Percentiles rank a stretch among this genome's conserved stretches.
Conservation (phyloP, 2,329 filamentous ascomycete genomes). For the Colletotrichum sp. region DNA sequence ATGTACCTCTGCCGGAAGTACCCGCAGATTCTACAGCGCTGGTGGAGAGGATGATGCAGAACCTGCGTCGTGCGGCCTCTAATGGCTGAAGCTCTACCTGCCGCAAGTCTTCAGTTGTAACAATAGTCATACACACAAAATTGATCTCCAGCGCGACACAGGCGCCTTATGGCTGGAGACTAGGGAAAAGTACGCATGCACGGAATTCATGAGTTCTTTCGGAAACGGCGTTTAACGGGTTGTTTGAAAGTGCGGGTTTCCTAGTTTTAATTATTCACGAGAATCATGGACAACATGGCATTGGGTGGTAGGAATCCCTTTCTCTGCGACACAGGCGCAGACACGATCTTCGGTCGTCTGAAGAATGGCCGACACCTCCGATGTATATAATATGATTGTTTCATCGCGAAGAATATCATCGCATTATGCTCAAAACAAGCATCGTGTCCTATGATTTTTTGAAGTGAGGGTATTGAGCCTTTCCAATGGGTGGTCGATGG, state of each 20-base stretch:
- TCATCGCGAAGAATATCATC: background rate
- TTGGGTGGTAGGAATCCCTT: background rate
- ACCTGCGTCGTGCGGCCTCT: constrained; percentile 46
- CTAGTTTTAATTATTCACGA: background rate
- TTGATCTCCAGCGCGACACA: background rate
- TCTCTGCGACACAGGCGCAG: background rate
- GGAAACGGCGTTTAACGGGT: background rate
- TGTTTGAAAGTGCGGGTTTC: background rate
- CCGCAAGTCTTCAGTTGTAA: background rate
- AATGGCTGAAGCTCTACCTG: background rate
- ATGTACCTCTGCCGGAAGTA: constrained; percentile 43
- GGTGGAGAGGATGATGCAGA: constrained; percentile 58
- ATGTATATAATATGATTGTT: background rate
- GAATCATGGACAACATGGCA: background rate
- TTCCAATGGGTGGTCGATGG: background rate
- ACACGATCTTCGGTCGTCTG: background rate
- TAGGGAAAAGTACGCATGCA: background rate
- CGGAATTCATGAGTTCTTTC: background rate
- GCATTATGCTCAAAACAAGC: background rate
- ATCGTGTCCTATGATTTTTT: background rate
- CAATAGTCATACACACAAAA: background rate
- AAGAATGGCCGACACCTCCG: background rate
- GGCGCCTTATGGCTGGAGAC: background rate
- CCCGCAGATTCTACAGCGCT: constrained; percentile 51
- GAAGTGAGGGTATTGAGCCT: background rate